Percentiles rank a stretch among this genome's conserved stretches.
phyloP scores from a whole-genome alignment of 352 stramenopile genomes.

The Globisporangium radiosum region DNA sequence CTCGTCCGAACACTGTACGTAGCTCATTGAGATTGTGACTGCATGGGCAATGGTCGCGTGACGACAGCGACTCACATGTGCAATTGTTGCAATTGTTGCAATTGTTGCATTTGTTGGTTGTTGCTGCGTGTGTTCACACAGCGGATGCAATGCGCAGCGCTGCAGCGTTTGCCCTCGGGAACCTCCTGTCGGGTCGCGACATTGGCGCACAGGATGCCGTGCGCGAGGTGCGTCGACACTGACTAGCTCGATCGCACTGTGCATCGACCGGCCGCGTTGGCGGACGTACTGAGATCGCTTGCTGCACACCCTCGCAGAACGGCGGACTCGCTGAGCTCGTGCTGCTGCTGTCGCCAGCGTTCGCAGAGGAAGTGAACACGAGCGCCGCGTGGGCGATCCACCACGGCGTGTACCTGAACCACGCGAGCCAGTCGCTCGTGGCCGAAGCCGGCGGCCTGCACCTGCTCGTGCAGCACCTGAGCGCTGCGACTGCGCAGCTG shows the following conservation, averaged over 20 bases:
- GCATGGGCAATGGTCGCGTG: no score
- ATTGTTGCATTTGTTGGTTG: neutral
- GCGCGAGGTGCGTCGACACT: conserved; percentile 24
- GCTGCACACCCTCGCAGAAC: conserved; percentile 11
- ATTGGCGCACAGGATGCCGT: conserved; percentile 50
- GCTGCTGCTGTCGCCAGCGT: conserved; percentile 52
- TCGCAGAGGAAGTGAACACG: conserved; percentile 57
- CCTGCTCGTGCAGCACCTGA: conserved; percentile 49
- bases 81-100: neutral
- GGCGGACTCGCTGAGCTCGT: conserved; percentile 51
- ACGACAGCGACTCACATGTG: no score
- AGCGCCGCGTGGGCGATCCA: conserved; percentile 75
- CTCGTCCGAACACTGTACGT: conserved; percentile 37
- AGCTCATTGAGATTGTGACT: no score
- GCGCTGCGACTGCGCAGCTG: conserved; percentile 32
- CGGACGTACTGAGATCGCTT: neutral
- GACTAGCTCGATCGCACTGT: neutral
- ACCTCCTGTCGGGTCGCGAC: conserved; percentile 53
- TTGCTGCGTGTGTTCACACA: conserved; percentile 14
- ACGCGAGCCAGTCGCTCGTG: conserved; percentile 51
- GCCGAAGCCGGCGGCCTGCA: conserved; percentile 50
- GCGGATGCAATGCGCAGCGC: conserved; percentile 47
- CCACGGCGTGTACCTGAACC: conserved; percentile 57
- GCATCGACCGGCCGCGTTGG: no score
- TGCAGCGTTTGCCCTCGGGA: conserved; percentile 60